Conservation (phyloP, 2,329 filamentous ascomycete genomes). For the Ophiosphaerella herpotricha region DNA sequence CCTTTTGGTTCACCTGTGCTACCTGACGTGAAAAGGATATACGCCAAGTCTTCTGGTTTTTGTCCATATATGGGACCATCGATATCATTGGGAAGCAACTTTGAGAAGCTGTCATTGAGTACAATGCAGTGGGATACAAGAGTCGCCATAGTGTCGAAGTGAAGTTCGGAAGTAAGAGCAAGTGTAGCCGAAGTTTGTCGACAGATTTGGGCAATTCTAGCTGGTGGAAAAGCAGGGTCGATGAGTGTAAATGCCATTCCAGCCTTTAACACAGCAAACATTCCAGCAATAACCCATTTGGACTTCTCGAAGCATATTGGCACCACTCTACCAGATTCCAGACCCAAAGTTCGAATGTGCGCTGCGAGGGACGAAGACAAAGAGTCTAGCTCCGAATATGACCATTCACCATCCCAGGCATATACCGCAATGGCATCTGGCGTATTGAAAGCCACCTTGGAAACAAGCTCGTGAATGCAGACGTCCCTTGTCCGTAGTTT, state of each 20-base stretch:
- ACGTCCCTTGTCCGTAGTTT: too few relatives aligned
- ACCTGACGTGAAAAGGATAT: slow-evolving; percentile 40
- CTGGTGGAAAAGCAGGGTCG: slow-evolving; percentile 27
- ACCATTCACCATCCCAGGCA: slow-evolving; percentile 37
- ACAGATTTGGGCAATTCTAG: slow-evolving; percentile 36
- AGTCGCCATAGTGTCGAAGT: slow-evolving; percentile 31
- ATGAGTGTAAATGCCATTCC: slow-evolving; percentile 40
- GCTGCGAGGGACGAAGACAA: slow-evolving; percentile 32
- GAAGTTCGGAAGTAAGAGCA: too few relatives aligned
- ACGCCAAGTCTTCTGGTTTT: slow-evolving; percentile 34
- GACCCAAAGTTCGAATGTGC: slow-evolving; percentile 36
- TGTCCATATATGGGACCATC: too few relatives aligned
- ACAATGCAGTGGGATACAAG: slow-evolving; percentile 37
- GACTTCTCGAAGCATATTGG: slow-evolving; percentile 45
- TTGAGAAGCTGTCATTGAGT: slow-evolving; percentile 19
- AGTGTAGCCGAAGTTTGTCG: too few relatives aligned
- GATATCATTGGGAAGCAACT: slow-evolving; percentile 21
- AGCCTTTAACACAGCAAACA: slow-evolving; percentile 42
- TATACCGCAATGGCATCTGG: slow-evolving; percentile 30
- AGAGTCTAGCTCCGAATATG: slow-evolving; percentile 30
- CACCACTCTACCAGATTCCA: slow-evolving; percentile 39
- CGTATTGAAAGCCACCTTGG: too few relatives aligned
- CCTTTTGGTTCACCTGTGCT: slow-evolving; percentile 40
- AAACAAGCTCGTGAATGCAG: too few relatives aligned
- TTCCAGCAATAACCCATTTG: slow-evolving; percentile 41